phyloP scores from a whole-genome alignment of 257 asterid species.

The Solanum rostratum region DNA sequence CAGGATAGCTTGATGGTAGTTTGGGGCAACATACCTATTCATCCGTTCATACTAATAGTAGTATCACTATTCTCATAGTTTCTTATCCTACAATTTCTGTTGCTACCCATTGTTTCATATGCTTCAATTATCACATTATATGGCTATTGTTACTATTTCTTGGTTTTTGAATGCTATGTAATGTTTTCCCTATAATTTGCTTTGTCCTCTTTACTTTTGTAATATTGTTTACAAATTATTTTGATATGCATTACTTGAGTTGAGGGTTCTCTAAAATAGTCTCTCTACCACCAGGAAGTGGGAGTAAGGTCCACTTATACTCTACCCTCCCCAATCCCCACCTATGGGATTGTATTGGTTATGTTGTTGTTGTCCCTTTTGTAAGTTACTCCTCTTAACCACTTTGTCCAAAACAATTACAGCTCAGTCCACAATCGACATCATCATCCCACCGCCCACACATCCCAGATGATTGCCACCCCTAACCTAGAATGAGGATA shows the following conservation, averaged over 20 bases:
- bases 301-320: not conserved
- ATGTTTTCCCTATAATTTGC: not conserved
- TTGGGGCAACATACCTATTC: not conserved
- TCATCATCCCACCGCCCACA: not conserved
- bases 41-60: not conserved
- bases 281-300: not conserved
- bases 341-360: not conserved
- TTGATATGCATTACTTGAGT: not conserved
- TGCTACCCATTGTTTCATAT: not conserved
- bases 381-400: not conserved
- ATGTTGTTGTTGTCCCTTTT: not conserved
- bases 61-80: not conserved
- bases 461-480: not conserved
- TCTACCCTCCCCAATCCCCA: not conserved
- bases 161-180: not conserved
- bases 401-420: not conserved
- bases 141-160: not conserved
- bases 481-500: not conserved
- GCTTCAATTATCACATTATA: not conserved
- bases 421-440: not conserved
- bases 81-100: not conserved
- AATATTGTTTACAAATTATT: not conserved
- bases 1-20: not conserved
- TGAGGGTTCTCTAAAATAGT: not conserved
- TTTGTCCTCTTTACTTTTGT: not conserved